Percentiles rank a stretch among this genome's conserved stretches.
Conservation (phyloP, 1,139 yeast species). For the Yueomyces sp. region DNA sequence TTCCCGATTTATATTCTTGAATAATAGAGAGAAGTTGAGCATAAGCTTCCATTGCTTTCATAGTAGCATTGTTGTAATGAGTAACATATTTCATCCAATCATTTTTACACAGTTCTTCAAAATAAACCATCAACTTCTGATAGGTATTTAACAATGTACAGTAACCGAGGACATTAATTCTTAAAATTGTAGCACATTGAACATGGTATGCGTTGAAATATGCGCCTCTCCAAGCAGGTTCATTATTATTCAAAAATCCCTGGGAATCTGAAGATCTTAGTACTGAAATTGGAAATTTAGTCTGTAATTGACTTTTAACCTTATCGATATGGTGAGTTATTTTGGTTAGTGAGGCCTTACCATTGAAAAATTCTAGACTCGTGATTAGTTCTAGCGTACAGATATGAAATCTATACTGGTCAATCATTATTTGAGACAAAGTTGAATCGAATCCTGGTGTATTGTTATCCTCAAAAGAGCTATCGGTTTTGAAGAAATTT, state of each 20-base stretch:
- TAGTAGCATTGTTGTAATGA: neutral
- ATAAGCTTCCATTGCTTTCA: conserved; percentile 1
- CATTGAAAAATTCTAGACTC: neutral
- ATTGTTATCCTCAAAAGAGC: neutral
- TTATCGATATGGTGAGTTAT: neutral
- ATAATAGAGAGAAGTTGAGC: neutral
- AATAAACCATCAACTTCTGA: conserved; percentile 1
- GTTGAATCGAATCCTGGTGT: neutral
- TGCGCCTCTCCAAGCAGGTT: conserved; percentile 1
- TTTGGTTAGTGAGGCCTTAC: neutral
- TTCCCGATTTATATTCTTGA: conserved; percentile 1
- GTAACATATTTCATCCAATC: conserved; percentile 1
- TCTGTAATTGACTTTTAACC: neutral
- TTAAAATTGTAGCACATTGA: conserved; percentile 1
- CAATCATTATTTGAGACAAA: neutral
- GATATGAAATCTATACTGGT: conserved; percentile 2
- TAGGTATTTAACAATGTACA: neutral
- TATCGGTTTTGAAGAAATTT: neutral
- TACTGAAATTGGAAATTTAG: neutral
- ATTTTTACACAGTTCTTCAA: conserved; percentile 1
- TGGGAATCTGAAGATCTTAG: neutral
- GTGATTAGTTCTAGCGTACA: neutral
- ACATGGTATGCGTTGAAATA: neutral
- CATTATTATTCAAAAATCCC: neutral
- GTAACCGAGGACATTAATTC: neutral